Conservation (phyloP, 345 rosid species). For the Atalantia buxifolia region DNA sequence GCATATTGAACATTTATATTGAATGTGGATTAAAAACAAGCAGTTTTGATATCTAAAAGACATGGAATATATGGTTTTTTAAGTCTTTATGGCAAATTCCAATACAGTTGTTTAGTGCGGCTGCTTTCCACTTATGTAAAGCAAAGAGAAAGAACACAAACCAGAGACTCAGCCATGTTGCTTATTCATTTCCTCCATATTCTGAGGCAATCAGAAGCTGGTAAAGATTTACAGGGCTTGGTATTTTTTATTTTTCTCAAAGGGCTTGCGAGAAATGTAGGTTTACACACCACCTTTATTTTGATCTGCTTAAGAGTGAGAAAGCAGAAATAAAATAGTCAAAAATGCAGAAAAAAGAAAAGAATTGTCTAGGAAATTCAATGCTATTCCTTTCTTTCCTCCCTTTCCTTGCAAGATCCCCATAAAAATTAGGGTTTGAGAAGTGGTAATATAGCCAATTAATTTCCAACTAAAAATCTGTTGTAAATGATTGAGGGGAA, state of each 20-base stretch:
- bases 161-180: background rate
- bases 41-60: too few species aligned
- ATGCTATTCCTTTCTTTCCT: background rate
- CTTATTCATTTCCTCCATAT: background rate
- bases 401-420: background rate
- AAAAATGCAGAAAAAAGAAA: background rate
- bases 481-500: background rate
- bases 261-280: too few species aligned
- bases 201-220: background rate
- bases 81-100: background rate
- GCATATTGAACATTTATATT: background rate
- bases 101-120: background rate
- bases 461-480: background rate
- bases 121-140: background rate
- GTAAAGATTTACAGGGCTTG: background rate
- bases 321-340: background rate
- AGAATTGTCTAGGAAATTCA: background rate
- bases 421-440: background rate
- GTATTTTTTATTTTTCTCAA: background rate
- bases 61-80: background rate
- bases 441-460: background rate
- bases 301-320: background rate
- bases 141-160: background rate
- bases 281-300: background rate
- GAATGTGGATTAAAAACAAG: too few species aligned